These are phyloP conservation scores for Acorus gramineus DNA, from an alignment of 106 monocot genomes.

Conservation along the genomic window DNA sequence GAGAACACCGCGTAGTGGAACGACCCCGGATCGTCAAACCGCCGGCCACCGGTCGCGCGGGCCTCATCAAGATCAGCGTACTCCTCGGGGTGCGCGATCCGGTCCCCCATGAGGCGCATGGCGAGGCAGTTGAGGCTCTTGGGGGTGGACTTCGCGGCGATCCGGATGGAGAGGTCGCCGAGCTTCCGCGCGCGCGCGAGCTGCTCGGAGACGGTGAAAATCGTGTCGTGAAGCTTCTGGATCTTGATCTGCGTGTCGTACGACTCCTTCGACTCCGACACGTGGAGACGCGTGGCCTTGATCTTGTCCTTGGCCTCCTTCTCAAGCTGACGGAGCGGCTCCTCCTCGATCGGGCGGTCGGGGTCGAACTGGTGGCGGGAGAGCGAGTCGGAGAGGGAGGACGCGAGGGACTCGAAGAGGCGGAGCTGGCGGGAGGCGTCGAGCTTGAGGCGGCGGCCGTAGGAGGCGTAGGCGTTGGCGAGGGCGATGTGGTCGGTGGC, in stretches of 20 bases:
- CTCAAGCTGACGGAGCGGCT: constrained; percentile 46
- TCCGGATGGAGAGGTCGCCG: constrained; percentile 2
- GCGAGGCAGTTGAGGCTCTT: constrained; percentile 77
- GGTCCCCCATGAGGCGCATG: constrained; percentile 71
- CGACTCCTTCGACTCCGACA: constrained; percentile 70
- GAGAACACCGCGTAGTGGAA: constrained; percentile 76
- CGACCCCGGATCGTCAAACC: constrained; percentile 28
- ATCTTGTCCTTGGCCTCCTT: constrained; percentile 74
- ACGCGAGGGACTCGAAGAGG: constrained; percentile 34
- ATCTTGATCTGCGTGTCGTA: constrained; percentile 99
- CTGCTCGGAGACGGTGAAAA: background rate
- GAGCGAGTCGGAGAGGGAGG: constrained; percentile 35
- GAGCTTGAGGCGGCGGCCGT: constrained; percentile 65
- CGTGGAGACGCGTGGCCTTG: constrained; percentile 57
- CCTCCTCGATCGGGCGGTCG: constrained; percentile 25
- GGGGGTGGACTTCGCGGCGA: constrained; percentile 76
- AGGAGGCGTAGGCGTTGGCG: constrained; percentile 65
- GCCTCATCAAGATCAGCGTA: constrained; percentile 10
- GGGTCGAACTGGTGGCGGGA: constrained; percentile 22
- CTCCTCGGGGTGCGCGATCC: constrained; percentile 40
- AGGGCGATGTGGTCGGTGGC: constrained; percentile 67
- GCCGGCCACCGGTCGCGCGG: background rate
- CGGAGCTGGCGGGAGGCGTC: constrained; percentile 49
- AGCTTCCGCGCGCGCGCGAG: background rate
- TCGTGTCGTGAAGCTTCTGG: constrained; percentile 50